Evolutionary conservation across 345 rosid species (phyloP).

Genomic region (Tarenaya hassleriana): DNA sequence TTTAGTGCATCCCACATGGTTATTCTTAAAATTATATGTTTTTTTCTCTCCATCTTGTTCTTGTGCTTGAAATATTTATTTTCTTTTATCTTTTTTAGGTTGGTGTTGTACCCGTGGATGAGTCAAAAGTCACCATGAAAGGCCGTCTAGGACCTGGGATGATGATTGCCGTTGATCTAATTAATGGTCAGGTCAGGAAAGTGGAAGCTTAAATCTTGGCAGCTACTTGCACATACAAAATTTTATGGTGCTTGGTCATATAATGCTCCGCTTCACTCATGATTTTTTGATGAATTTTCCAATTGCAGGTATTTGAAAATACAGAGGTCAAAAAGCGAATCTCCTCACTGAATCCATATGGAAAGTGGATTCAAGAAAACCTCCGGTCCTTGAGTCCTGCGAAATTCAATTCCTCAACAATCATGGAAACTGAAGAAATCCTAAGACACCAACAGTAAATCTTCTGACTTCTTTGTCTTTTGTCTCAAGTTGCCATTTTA

Average conservation of each 20-base stretch:
- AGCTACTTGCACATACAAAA: neutral
- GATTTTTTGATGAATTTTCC: conserved; percentile 10
- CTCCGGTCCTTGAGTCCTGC: conserved; percentile 59
- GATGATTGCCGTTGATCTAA: conserved; percentile 93
- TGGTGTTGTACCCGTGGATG: conserved; percentile 95
- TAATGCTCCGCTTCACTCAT: conserved; percentile 1
- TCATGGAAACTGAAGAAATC: conserved; percentile 72
- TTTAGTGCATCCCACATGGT: neutral
- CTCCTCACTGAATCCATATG: conserved; percentile 74
- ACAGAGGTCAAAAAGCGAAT: conserved; percentile 85
- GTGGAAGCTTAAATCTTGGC: neutral
- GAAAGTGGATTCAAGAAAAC: conserved; percentile 83
- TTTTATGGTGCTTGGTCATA: conserved; percentile 4
- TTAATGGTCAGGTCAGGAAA: conserved; percentile 75
- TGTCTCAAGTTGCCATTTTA: too few species aligned
- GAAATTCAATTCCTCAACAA: conserved; percentile 55
- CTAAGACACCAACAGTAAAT: conserved; percentile 87
- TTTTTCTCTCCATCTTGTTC: too few species aligned
- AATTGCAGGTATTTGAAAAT: conserved; percentile 82
- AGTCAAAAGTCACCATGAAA: conserved; percentile 82
- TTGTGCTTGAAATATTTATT: too few species aligned
- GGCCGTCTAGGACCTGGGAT: conserved; percentile 99
- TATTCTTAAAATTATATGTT: neutral
- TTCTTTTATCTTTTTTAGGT: conserved; percentile 43
- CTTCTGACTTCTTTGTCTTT: conserved; percentile 13